Evolutionary conservation across 225 moss, liverwort and hornwort genomes (phyloP).

Genomic region (Marchantia paleacea): DNA sequence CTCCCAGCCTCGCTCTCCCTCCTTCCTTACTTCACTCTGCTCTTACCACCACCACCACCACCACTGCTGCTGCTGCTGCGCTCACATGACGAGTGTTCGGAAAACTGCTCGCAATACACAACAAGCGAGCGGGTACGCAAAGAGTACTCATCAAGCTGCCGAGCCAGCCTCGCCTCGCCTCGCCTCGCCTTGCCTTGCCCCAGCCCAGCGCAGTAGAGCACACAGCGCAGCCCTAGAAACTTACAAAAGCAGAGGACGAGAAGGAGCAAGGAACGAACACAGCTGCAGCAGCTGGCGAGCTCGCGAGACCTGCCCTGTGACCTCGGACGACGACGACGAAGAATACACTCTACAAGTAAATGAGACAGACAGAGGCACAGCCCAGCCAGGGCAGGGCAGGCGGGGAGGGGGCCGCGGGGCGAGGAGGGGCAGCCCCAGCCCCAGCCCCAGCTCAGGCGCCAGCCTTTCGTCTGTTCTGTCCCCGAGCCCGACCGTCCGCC

Average conservation of each 20-base stretch:
- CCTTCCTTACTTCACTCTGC: not conserved
- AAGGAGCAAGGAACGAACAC: slow-evolving; percentile 4
- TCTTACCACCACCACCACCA: not conserved
- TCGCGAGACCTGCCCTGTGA: not conserved
- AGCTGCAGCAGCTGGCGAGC: slow-evolving; percentile 5
- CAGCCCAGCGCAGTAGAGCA: not conserved
- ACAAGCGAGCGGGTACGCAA: not conserved
- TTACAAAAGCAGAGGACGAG: slow-evolving; percentile 5
- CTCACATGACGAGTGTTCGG: not conserved
- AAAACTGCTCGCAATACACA: not conserved
- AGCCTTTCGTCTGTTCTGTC: not conserved
- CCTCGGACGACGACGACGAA: not conserved
- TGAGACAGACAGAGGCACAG: not conserved
- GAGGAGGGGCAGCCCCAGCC: not conserved
- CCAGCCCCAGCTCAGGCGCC: not conserved
- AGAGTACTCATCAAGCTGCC: slow-evolving; percentile 7
- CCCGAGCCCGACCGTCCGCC: not conserved
- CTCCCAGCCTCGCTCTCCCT: not conserved
- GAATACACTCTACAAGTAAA: not conserved
- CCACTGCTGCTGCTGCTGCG: not conserved
- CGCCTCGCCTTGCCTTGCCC: no score
- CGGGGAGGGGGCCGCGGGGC: no score
- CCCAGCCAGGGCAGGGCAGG: not conserved
- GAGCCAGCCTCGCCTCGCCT: not conserved
- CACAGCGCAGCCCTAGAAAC: slow-evolving; percentile 7